These are phyloP conservation scores for Solanum etuberosum DNA, from an alignment of 257 asterid species.

Conservation along the genomic window DNA sequence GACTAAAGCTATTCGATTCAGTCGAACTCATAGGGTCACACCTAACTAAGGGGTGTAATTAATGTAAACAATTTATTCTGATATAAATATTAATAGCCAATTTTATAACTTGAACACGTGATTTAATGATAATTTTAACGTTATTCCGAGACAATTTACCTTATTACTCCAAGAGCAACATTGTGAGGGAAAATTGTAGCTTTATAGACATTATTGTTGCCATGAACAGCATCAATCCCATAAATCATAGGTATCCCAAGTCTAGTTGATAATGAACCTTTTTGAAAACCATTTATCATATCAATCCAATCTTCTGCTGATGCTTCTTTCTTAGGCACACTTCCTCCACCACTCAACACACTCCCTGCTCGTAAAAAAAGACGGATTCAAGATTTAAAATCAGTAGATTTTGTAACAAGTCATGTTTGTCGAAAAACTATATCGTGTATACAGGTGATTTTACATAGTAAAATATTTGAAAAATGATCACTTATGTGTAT, in stretches of 20 bases:
- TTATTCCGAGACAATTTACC: neutral
- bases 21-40: neutral
- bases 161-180: slow-evolving; percentile 13
- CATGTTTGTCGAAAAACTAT: neutral
- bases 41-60: neutral
- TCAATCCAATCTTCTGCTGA: slow-evolving; percentile 11
- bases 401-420: neutral
- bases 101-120: neutral
- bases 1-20: neutral
- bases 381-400: neutral
- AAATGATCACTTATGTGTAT: neutral
- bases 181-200: slow-evolving; percentile 16
- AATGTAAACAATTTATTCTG: neutral
- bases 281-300: slow-evolving; percentile 13
- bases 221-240: slow-evolving; percentile 20
- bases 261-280: slow-evolving; percentile 8
- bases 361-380: neutral
- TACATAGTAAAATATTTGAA: neutral
- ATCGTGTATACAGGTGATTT: fast-evolving
- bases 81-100: neutral
- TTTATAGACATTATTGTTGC: slow-evolving; percentile 7
- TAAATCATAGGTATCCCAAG: slow-evolving; percentile 17
- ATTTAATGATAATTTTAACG: neutral
- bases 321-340: slow-evolving; percentile 5
- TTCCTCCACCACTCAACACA: slow-evolving; percentile 18